phyloP scores from a whole-genome alignment of 768 basidiomycete genomes.

The Guyanaporus albipodus region DNA sequence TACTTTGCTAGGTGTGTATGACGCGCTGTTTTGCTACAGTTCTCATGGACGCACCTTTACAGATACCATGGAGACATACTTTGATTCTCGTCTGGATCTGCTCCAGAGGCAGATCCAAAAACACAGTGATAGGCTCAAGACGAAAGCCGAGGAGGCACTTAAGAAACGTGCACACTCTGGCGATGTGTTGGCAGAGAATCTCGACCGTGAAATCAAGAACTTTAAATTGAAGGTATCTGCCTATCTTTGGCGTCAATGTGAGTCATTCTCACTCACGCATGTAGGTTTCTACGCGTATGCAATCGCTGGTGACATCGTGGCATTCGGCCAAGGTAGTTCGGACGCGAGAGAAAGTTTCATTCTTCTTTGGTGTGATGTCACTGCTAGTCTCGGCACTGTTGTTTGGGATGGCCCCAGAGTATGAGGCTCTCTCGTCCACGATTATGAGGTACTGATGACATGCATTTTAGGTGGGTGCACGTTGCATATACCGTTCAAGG shows the following conservation, averaged over 20 bases:
- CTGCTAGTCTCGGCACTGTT: slow-evolving; percentile 80
- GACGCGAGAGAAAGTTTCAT: slow-evolving; percentile 81
- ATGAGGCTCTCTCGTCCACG: slow-evolving; percentile 24
- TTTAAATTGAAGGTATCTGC: slow-evolving; percentile 77
- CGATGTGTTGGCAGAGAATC: slow-evolving; percentile 66
- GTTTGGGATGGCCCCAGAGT: slow-evolving; percentile 87
- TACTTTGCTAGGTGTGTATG: slow-evolving; percentile 70
- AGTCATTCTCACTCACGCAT: slow-evolving; percentile 7
- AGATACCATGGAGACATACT: slow-evolving; percentile 96
- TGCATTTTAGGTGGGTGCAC: slow-evolving; percentile 70
- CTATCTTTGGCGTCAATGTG: background rate
- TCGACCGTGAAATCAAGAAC: slow-evolving; percentile 82
- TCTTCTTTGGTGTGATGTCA: slow-evolving; percentile 93
- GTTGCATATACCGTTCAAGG: slow-evolving; percentile 79
- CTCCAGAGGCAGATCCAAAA: slow-evolving; percentile 82
- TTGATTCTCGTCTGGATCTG: slow-evolving; percentile 84
- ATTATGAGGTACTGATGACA: slow-evolving; percentile 5
- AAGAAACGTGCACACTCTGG: slow-evolving; percentile 56
- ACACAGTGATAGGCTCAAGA: slow-evolving; percentile 79
- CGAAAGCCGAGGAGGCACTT: slow-evolving; percentile 76
- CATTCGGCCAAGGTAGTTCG: slow-evolving; percentile 86
- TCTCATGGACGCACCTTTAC: background rate
- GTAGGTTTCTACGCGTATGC: slow-evolving; percentile 79
- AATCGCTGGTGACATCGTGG: slow-evolving; percentile 78
- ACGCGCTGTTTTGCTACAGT: background rate